Evolutionary conservation across 352 stramenopile species (phyloP).

Genomic region (Globisporangium cylindrosporum): DNA sequence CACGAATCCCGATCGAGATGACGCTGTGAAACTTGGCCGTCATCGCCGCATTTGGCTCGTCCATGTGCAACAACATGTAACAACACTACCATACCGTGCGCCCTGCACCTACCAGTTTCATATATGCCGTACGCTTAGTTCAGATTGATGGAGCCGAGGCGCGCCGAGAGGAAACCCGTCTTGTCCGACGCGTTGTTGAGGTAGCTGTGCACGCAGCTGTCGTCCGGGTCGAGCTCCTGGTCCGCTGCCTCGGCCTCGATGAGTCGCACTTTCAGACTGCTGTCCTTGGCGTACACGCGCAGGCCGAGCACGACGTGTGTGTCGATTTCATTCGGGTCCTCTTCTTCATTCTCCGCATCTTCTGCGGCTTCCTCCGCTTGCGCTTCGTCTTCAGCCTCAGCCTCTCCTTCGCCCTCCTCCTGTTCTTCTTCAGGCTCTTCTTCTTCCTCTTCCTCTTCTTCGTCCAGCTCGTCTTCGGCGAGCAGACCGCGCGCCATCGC

Average conservation of each 20-base stretch:
- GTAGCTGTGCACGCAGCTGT: slow-evolving; percentile 27
- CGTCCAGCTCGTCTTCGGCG: slow-evolving; percentile 4
- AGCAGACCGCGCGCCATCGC: slow-evolving; percentile 18
- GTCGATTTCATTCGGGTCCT: slow-evolving; percentile 17
- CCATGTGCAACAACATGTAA: neutral
- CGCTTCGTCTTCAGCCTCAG: neutral
- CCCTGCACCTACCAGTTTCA: too few species aligned
- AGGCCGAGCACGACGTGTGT: slow-evolving; percentile 27
- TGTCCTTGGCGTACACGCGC: slow-evolving; percentile 33
- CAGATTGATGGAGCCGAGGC: slow-evolving; percentile 10
- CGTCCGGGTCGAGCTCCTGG: slow-evolving; percentile 24
- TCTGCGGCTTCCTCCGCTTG: neutral
- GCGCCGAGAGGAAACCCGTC: slow-evolving; percentile 13
- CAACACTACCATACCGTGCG: neutral
- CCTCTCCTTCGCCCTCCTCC: slow-evolving; percentile 8
- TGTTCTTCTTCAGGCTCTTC: neutral
- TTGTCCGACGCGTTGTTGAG: slow-evolving; percentile 15
- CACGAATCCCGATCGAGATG: too few species aligned
- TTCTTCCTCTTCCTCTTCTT: neutral
- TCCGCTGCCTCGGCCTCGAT: slow-evolving; percentile 9
- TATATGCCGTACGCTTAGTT: neutral
- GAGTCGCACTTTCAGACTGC: slow-evolving; percentile 15
- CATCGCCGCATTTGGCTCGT: neutral
- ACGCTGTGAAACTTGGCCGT: too few species aligned
- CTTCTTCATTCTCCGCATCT: neutral